A percentile compares a stretch with the other conserved stretches of the same genome.
These are phyloP conservation scores for Hymenotorrendiella dingleyae DNA, from an alignment of 2,329 filamentous ascomycete species.

Conservation along the genomic window DNA sequence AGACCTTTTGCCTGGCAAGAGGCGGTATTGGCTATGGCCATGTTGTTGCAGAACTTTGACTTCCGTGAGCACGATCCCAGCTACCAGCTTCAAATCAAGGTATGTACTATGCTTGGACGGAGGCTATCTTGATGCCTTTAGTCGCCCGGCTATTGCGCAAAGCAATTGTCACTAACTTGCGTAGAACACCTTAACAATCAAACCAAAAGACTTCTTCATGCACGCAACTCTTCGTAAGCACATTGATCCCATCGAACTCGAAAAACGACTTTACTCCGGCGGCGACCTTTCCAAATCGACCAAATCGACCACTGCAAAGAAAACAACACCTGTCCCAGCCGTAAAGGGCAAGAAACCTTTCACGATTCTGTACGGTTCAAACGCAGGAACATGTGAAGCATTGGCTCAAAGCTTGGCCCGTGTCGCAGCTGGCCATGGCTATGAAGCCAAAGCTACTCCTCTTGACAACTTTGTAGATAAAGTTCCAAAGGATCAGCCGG, in stretches of 20 bases:
- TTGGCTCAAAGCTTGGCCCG: slow-evolving; percentile 58
- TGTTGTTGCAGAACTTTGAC: slow-evolving; percentile 67
- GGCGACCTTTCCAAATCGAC: no score
- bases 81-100: slow-evolving; percentile 49
- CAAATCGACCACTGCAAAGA: slow-evolving; percentile 25
- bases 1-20: slow-evolving; percentile 73
- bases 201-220: slow-evolving; percentile 60
- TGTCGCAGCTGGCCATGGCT: slow-evolving; percentile 55
- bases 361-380: slow-evolving; percentile 67
- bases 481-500: slow-evolving; percentile 53
- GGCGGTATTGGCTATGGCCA: slow-evolving; percentile 52
- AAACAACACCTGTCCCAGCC: neutral
- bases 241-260: slow-evolving; percentile 38
- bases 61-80: slow-evolving; percentile 55
- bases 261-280: slow-evolving; percentile 33
- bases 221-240: slow-evolving; percentile 48
- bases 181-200: slow-evolving; percentile 50
- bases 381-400: slow-evolving; percentile 68
- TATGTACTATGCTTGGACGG: neutral
- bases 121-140: neutral
- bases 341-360: slow-evolving; percentile 32
- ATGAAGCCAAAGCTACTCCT: slow-evolving; percentile 43
- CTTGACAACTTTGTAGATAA: slow-evolving; percentile 57
- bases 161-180: neutral
- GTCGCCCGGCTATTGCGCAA: neutral